Evolutionary conservation across 108 stramenopile species (phyloP).

Genomic region (Nitzschia sp.): DNA sequence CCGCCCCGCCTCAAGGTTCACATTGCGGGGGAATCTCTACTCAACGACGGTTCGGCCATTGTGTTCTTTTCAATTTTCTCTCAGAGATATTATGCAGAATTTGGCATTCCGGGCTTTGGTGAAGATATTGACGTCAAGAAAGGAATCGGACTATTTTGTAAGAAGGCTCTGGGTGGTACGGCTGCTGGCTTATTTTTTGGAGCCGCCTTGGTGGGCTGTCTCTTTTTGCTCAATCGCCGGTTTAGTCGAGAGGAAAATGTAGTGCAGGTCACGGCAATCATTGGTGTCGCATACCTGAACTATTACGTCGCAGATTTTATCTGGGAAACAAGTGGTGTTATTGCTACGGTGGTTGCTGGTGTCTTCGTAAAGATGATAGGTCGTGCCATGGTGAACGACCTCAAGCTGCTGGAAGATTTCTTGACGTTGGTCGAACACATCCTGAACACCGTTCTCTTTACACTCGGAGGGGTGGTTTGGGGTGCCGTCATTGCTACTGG

Average conservation of each 20-base stretch:
- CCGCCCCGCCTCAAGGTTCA: slow-evolving; percentile 76
- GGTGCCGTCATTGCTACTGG: slow-evolving; percentile 50
- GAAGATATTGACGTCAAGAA: slow-evolving; percentile 30
- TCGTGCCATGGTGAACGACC: slow-evolving; percentile 62
- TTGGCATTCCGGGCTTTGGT: slow-evolving; percentile 51
- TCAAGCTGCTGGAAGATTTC: slow-evolving; percentile 74
- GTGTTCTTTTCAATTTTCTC: slow-evolving; percentile 90
- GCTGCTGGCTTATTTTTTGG: slow-evolving; percentile 76
- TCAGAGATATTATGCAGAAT: slow-evolving; percentile 46
- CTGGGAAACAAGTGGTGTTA: slow-evolving; percentile 67
- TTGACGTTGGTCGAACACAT: slow-evolving; percentile 82
- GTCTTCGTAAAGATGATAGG: slow-evolving; percentile 63
- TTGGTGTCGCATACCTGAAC: slow-evolving; percentile 79
- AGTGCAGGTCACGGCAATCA: slow-evolving; percentile 78
- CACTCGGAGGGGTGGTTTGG: slow-evolving; percentile 87
- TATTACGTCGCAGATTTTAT: slow-evolving; percentile 81
- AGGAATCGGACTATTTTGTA: slow-evolving; percentile 56
- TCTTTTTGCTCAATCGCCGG: slow-evolving; percentile 57
- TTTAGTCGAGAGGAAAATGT: slow-evolving; percentile 70
- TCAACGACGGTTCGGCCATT: slow-evolving; percentile 92
- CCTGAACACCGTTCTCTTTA: slow-evolving; percentile 90
- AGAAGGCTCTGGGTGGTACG: slow-evolving; percentile 76
- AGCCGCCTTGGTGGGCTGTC: slow-evolving; percentile 39
- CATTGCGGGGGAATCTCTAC: slow-evolving; percentile 75
- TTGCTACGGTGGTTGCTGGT: slow-evolving; percentile 77